Evolutionary conservation across 495 filamentous ascomycete genomes (phyloP).

Genomic region (Astrocystis sublimbata): DNA sequence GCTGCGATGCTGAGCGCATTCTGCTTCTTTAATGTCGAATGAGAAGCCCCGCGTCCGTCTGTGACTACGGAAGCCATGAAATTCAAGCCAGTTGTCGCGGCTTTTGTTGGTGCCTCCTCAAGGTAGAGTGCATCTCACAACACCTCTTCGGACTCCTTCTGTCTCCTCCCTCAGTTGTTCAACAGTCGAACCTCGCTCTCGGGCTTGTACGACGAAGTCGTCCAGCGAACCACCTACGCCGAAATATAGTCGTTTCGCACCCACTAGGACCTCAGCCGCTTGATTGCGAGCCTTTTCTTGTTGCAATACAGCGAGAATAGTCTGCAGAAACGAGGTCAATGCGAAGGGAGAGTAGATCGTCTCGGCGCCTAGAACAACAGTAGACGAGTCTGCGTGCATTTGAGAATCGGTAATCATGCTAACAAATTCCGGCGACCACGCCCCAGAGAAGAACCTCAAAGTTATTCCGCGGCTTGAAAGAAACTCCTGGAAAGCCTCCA

Average conservation of each 20-base stretch:
- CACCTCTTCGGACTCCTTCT: constrained; percentile 58
- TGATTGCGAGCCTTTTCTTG: constrained; percentile 45
- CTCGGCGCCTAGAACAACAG: constrained; percentile 80
- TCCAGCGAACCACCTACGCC: constrained; percentile 92
- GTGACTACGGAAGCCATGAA: background rate
- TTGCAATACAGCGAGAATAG: constrained; percentile 64
- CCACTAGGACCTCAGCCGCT: constrained; percentile 69
- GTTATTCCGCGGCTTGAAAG: constrained; percentile 58
- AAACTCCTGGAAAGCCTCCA: constrained; percentile 60
- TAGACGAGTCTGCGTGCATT: constrained; percentile 18
- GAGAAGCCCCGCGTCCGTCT: background rate
- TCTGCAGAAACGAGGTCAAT: constrained; percentile 70
- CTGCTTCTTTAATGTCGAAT: background rate
- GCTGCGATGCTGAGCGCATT: background rate
- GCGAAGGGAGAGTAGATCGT: constrained; percentile 90
- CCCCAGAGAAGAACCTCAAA: constrained; percentile 77
- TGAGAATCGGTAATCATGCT: constrained; percentile 48
- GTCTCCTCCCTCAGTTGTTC: constrained; percentile 64
- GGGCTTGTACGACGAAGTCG: constrained; percentile 72
- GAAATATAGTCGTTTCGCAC: constrained; percentile 93
- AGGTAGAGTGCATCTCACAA: constrained; percentile 46
- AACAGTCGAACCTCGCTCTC: constrained; percentile 54
- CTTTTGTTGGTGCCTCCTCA: background rate
- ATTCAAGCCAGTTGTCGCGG: background rate
- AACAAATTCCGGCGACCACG: constrained; percentile 74